Conservation (phyloP, 192 early-diverging fungal species). For the Rhizoclosmatium globosum region DNA sequence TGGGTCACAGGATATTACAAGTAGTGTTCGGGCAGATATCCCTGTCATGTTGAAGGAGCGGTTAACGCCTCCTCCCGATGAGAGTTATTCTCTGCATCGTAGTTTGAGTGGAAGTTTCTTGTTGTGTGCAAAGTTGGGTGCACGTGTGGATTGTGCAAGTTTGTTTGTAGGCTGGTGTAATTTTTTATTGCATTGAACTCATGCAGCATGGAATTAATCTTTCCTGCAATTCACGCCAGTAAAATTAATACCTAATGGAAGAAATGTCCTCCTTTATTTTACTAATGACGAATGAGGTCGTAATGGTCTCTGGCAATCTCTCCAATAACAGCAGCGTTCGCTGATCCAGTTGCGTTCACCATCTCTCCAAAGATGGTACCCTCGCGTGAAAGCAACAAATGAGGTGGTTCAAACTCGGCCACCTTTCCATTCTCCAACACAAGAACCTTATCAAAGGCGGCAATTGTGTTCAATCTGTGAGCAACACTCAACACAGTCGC, state of each 20-base stretch:
- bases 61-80: constrained; percentile 97
- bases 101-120: constrained; percentile 94
- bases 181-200: too few species aligned
- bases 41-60: constrained; percentile 95
- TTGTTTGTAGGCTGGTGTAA: too few species aligned
- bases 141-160: constrained; percentile 55
- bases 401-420: constrained; percentile 63
- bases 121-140: constrained; percentile 83
- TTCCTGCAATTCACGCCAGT: too few species aligned
- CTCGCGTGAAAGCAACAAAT: constrained; percentile 54
- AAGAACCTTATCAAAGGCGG: constrained; percentile 61
- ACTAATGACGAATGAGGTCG: too few species aligned
- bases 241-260: too few species aligned
- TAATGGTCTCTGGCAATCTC: constrained; percentile 32
- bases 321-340: constrained; percentile 28
- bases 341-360: constrained; percentile 44
- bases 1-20: constrained; percentile 85
- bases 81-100: constrained; percentile 93
- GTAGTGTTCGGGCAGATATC: constrained; percentile 84
- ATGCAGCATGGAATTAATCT: too few species aligned
- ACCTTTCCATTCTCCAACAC: constrained; percentile 59
- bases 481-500: constrained; percentile 79
- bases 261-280: too few species aligned
- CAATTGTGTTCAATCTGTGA: constrained; percentile 77
- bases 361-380: constrained; percentile 44